These are phyloP conservation scores for Neostapfia colusana DNA, from an alignment of 176 grass and related monocot species.

Conservation along the genomic window DNA sequence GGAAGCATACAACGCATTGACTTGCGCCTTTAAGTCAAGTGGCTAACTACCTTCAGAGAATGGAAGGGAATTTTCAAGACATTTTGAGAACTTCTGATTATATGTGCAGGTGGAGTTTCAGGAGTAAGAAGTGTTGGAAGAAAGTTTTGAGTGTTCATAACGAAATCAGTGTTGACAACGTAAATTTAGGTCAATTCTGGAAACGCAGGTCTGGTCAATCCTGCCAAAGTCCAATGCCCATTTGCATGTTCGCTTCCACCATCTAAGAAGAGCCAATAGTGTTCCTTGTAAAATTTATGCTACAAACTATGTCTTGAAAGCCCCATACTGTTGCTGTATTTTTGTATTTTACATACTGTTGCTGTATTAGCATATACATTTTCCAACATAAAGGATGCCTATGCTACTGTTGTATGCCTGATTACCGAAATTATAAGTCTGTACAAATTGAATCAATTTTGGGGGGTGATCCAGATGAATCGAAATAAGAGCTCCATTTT, in stretches of 20 bases:
- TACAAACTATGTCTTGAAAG: neutral
- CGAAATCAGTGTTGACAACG: neutral
- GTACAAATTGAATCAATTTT: neutral
- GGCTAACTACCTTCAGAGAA: slow-evolving; percentile 2
- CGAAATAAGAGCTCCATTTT: neutral
- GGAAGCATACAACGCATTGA: slow-evolving; percentile 56
- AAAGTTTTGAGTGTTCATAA: neutral
- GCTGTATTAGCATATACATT: neutral
- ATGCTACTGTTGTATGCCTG: neutral
- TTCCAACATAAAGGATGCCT: neutral
- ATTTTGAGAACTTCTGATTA: slow-evolving; percentile 2
- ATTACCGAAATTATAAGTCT: neutral
- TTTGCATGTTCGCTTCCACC: neutral
- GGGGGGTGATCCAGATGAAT: neutral
- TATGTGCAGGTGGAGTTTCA: neutral
- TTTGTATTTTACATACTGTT: neutral
- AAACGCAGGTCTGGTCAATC: too few species aligned
- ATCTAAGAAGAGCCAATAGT: neutral
- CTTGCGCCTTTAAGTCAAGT: slow-evolving; percentile 37
- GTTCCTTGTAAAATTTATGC: neutral
- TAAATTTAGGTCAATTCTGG: neutral
- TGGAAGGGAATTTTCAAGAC: neutral
- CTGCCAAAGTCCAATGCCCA: neutral
- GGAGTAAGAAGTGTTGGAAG: neutral
- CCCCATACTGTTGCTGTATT: neutral